Percentiles rank a stretch among this genome's conserved stretches.
Conservation (phyloP, 768 basidiomycete genomes). For the Pisolithus microcarpus region DNA sequence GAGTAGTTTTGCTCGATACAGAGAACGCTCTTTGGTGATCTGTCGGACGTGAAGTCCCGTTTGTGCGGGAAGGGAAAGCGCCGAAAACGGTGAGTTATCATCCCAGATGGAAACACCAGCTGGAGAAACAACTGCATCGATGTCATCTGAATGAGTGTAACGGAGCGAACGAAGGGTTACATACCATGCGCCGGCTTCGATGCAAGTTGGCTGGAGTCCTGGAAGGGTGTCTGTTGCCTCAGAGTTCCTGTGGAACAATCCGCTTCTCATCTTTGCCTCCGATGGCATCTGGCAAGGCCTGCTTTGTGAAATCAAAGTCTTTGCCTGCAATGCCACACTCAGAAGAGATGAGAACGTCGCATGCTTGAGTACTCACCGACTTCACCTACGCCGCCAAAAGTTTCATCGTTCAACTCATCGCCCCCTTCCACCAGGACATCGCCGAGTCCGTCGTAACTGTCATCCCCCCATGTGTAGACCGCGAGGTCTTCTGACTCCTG, state of each 20-base stretch:
- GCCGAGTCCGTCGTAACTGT: slow-evolving; percentile 83
- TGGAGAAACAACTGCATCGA: slow-evolving; percentile 8
- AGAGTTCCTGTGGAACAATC: slow-evolving; percentile 15
- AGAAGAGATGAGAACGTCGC: not conserved
- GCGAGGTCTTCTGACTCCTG: slow-evolving; percentile 75
- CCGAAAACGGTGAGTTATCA: slow-evolving; percentile 69
- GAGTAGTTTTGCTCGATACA: slow-evolving; percentile 17
- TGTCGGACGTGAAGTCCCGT: slow-evolving; percentile 39
- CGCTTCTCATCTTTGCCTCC: slow-evolving; percentile 11
- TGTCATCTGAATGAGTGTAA: slow-evolving; percentile 6
- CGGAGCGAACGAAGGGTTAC: slow-evolving; percentile 8
- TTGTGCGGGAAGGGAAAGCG: slow-evolving; percentile 49
- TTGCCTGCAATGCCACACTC: slow-evolving; percentile 47
- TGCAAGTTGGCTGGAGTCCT: slow-evolving; percentile 15
- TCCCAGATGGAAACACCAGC: slow-evolving; percentile 60
- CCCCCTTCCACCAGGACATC: slow-evolving; percentile 82
- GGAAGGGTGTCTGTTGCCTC: slow-evolving; percentile 23
- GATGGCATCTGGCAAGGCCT: slow-evolving; percentile 25
- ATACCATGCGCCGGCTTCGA: slow-evolving; percentile 22
- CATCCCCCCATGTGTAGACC: slow-evolving; percentile 90
- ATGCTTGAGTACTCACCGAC: slow-evolving; percentile 55
- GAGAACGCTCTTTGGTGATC: slow-evolving; percentile 23
- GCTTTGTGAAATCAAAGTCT: slow-evolving; percentile 82
- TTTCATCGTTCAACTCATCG: slow-evolving; percentile 95
- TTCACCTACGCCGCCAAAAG: slow-evolving; percentile 68